Conservation (phyloP, 2,329 filamentous ascomycete species). For the Aspergillus sp. region DNA sequence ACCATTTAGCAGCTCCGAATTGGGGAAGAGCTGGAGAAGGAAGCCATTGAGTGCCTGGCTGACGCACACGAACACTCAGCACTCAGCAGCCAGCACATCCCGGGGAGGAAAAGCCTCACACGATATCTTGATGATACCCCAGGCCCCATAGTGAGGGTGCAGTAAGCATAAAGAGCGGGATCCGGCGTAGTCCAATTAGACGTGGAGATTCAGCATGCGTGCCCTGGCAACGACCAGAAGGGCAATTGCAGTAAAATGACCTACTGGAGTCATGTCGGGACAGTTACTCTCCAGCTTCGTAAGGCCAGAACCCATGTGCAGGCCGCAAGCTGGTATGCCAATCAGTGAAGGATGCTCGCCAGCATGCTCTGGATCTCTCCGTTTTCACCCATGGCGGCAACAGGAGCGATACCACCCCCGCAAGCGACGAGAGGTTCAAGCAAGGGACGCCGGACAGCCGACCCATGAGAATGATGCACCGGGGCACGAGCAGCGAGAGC, state of each 20-base stretch:
- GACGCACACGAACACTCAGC: too few relatives aligned
- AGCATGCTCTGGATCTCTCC: conserved; percentile 9
- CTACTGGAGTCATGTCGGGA: not conserved
- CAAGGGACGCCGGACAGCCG: conserved; percentile 10
- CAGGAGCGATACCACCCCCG: conserved; percentile 5
- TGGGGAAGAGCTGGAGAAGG: too few relatives aligned
- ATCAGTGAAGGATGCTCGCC: conserved; percentile 4
- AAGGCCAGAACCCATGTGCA: not conserved
- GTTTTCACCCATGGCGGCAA: conserved; percentile 2
- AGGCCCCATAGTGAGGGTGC: too few relatives aligned
- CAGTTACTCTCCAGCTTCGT: not conserved
- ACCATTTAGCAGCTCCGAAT: too few relatives aligned
- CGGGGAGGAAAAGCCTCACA: conserved; percentile 11
- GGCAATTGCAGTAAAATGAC: not conserved
- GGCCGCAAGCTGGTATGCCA: conserved; percentile 3
- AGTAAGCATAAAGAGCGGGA: too few relatives aligned
- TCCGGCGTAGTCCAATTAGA: not conserved
- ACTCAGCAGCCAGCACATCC: not conserved
- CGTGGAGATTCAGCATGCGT: not conserved
- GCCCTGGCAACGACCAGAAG: not conserved
- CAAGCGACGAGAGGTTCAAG: conserved; percentile 1
- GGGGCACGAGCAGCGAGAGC: conserved; percentile 20
- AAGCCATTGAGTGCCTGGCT: too few relatives aligned
- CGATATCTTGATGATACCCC: not conserved
- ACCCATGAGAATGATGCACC: conserved; percentile 15